These are phyloP conservation scores for Fragaria iinumae DNA, from an alignment of 306 rosid species.

Conservation along the genomic window DNA sequence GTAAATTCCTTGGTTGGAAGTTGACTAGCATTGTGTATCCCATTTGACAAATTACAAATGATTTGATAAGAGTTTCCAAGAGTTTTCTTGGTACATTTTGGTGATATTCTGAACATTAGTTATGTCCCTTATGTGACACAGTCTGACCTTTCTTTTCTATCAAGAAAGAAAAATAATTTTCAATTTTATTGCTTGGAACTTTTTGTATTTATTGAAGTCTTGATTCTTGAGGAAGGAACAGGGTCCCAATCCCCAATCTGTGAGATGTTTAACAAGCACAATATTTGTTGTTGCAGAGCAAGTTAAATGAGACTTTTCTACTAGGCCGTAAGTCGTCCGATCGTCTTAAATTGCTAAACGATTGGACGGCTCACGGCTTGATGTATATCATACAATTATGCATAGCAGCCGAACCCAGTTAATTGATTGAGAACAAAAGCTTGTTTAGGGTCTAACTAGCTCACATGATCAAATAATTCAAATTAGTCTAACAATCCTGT, in stretches of 20 bases:
- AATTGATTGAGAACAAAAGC: background rate
- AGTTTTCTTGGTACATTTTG: background rate
- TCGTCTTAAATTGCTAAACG: too few relatives aligned
- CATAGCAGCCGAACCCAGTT: too few relatives aligned
- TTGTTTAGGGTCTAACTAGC: background rate
- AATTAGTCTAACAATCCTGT: background rate
- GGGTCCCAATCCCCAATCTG: background rate
- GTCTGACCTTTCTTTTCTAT: background rate
- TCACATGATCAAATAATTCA: constrained; percentile 1
- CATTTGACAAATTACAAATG: background rate
- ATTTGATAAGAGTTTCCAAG: background rate
- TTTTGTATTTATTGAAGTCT: background rate
- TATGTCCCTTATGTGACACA: too few relatives aligned
- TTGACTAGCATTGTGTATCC: background rate
- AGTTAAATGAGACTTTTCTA: too few relatives aligned
- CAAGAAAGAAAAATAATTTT: background rate
- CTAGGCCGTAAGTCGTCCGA: too few relatives aligned
- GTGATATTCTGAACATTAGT: background rate
- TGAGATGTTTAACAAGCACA: too few relatives aligned
- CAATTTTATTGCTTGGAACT: background rate
- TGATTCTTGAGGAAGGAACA: background rate
- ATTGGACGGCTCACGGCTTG: too few relatives aligned
- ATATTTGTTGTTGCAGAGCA: too few relatives aligned
- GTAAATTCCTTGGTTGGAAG: background rate
- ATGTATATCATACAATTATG: too few relatives aligned